Conservation (phyloP, 1,139 yeast genomes). For the Debaryomycetaceae sp. region DNA sequence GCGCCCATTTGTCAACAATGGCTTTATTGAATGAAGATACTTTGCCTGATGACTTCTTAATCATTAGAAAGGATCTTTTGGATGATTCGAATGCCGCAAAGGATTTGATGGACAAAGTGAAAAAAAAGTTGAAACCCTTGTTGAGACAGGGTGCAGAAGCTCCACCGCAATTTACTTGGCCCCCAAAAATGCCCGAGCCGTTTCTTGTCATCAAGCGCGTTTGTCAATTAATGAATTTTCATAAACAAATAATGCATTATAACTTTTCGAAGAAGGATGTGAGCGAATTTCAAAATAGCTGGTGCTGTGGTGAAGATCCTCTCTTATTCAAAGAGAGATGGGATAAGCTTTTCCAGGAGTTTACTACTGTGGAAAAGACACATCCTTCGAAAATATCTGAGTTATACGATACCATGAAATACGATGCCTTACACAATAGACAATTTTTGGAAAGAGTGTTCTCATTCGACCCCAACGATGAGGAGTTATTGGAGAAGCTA, state of each 20-base stretch:
- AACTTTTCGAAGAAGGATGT: slow-evolving; percentile 73
- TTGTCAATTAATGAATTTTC: slow-evolving; percentile 93
- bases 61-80: slow-evolving; percentile 82
- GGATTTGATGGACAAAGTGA: slow-evolving; percentile 95
- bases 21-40: slow-evolving; percentile 62
- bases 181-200: slow-evolving; percentile 97
- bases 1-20: slow-evolving; percentile 85
- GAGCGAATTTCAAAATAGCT: slow-evolving; percentile 63
- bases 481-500: slow-evolving; percentile 35
- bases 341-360: slow-evolving; percentile 95
- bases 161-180: slow-evolving; percentile 99
- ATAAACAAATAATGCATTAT: slow-evolving; percentile 77
- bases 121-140: slow-evolving; percentile 91
- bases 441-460: slow-evolving; percentile 83
- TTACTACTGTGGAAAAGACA: slow-evolving; percentile 88
- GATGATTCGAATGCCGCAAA: slow-evolving; percentile 99
- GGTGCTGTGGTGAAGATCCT: slow-evolving; percentile 99
- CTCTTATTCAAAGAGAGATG: slow-evolving; percentile 87
- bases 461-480: slow-evolving; percentile 61
- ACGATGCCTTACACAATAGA: slow-evolving; percentile 94
- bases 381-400: slow-evolving; percentile 98
- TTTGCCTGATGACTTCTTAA: slow-evolving; percentile 74
- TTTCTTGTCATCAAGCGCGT: slow-evolving; percentile 89
- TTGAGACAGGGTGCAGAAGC: slow-evolving; percentile 95
- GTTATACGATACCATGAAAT: slow-evolving; percentile 96